Percentiles rank a stretch among this genome's conserved stretches.
These are phyloP conservation scores for Ensete ventricosum DNA, from an alignment of 176 grass and related monocot species.

Conservation along the genomic window DNA sequence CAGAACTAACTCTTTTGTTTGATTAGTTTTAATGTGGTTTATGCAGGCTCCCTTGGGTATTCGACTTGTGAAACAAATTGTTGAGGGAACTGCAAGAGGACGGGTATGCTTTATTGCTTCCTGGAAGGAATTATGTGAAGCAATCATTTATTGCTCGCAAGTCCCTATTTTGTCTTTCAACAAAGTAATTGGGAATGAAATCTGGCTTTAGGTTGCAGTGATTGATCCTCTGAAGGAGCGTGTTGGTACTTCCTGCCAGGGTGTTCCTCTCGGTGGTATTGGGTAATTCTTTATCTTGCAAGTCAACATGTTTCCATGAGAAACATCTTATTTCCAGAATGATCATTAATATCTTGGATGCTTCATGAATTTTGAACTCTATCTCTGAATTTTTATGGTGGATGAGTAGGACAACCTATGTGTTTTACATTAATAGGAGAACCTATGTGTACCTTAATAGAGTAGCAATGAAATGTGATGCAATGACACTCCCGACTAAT, in stretches of 20 bases:
- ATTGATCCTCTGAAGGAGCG: constrained; percentile 87
- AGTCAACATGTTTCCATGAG: neutral
- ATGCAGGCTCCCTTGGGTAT: constrained; percentile 69
- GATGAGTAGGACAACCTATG: neutral
- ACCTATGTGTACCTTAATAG: too few relatives aligned
- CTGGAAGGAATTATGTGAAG: constrained; percentile 9
- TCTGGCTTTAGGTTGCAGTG: constrained; percentile 41
- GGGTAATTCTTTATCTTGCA: constrained; percentile 45
- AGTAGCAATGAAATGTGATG: too few relatives aligned
- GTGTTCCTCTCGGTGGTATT: constrained; percentile 86
- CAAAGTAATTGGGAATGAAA: neutral
- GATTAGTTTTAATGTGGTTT: constrained; percentile 10
- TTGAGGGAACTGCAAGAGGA: constrained; percentile 83
- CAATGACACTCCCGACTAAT: too few relatives aligned
- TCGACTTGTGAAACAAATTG: constrained; percentile 60
- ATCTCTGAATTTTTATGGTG: neutral
- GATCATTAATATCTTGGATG: neutral
- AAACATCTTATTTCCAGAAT: neutral
- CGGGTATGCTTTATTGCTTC: constrained; percentile 44
- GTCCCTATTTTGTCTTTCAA: constrained; percentile 6
- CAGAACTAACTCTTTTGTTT: neutral
- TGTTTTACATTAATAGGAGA: neutral
- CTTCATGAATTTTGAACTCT: neutral
- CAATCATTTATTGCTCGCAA: neutral
- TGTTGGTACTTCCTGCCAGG: constrained; percentile 61